Conservation (phyloP, 2,329 filamentous ascomycete species). For the Colletotrichum tanaceti region DNA sequence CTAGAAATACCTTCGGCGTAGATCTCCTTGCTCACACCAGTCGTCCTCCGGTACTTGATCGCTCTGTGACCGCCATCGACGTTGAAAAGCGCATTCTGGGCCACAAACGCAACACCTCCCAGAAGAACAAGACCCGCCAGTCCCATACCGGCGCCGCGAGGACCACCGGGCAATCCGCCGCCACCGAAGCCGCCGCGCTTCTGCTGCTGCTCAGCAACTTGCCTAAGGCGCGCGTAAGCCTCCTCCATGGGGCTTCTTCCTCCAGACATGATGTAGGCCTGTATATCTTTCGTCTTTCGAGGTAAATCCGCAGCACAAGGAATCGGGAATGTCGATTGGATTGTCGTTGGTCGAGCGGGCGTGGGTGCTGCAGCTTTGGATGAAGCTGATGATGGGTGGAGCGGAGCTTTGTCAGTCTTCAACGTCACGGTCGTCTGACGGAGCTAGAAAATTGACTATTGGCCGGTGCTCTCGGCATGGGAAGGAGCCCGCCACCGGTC, state of each 20-base stretch:
- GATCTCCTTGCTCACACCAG: constrained; percentile 95
- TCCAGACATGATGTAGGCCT: constrained; percentile 34
- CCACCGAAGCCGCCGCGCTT: constrained; percentile 57
- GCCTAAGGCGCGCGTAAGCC: constrained; percentile 62
- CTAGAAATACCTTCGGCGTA: constrained; percentile 82
- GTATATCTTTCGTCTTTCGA: constrained; percentile 3
- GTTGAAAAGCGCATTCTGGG: constrained; percentile 75
- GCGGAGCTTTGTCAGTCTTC: constrained; percentile 37
- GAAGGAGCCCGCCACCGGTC: constrained; percentile 1
- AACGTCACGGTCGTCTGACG: constrained; percentile 36
- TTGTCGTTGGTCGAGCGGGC: constrained; percentile 12
- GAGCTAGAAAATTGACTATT: constrained; percentile 39
- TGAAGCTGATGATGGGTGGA: constrained; percentile 31
- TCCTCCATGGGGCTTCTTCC: constrained; percentile 58
- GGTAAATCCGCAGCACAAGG: not conserved
- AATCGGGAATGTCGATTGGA: not conserved
- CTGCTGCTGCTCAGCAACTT: constrained; percentile 57
- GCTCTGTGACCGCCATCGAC: constrained; percentile 98
- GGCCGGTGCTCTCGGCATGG: constrained; percentile 34
- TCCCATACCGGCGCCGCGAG: constrained; percentile 52
- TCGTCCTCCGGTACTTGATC: constrained; percentile 96
- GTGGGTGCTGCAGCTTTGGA: constrained; percentile 21
- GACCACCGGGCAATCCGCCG: constrained; percentile 52
- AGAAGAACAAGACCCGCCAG: constrained; percentile 58
- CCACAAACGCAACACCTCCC: constrained; percentile 61